A percentile compares a stretch with the other conserved stretches of the same genome.
Conservation (phyloP, 495 filamentous ascomycete genomes). For the Trichoderma gamsii region DNA sequence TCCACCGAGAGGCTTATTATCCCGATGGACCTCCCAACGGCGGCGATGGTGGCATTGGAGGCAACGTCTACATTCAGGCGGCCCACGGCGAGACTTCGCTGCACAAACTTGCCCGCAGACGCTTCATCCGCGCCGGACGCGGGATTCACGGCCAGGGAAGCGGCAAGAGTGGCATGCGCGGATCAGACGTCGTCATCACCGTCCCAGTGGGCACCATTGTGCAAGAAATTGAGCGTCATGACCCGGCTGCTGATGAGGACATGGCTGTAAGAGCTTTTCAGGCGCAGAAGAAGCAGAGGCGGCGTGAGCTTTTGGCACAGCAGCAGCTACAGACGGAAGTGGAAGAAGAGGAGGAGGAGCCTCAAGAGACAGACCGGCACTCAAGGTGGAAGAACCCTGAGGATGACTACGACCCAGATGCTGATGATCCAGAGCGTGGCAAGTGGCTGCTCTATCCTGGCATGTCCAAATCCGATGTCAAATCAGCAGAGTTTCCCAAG, state of each 20-base stretch:
- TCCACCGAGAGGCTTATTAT: constrained; percentile 82
- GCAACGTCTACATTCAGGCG: constrained; percentile 90
- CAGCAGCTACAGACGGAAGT: constrained; percentile 16
- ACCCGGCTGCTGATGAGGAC: constrained; percentile 66
- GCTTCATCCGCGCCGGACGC: constrained; percentile 67
- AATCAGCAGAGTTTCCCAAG: constrained; percentile 52
- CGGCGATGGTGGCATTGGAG: constrained; percentile 86
- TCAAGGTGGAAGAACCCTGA: constrained; percentile 19
- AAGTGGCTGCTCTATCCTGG: constrained; percentile 85
- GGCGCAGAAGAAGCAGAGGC: constrained; percentile 27
- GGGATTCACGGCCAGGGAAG: constrained; percentile 86
- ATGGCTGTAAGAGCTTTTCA: constrained; percentile 30
- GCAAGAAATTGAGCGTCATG: constrained; percentile 68
- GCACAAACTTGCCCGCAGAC: constrained; percentile 79
- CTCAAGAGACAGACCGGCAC: constrained; percentile 21
- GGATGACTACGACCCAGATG: constrained; percentile 30
- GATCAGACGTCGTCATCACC: constrained; percentile 78
- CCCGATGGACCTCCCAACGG: constrained; percentile 91
- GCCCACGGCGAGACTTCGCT: constrained; percentile 83
- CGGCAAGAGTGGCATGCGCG: constrained; percentile 68
- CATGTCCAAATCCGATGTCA: constrained; percentile 59
- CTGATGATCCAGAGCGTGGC: constrained; percentile 42
- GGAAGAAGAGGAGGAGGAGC: constrained; percentile 28
- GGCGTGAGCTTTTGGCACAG: constrained; percentile 18
- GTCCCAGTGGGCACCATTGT: constrained; percentile 93